A percentile compares a stretch with the other conserved stretches of the same genome.
phyloP scores from a whole-genome alignment of 192 early-diverging fungal genomes.

The Helicostylum pulchrum region DNA sequence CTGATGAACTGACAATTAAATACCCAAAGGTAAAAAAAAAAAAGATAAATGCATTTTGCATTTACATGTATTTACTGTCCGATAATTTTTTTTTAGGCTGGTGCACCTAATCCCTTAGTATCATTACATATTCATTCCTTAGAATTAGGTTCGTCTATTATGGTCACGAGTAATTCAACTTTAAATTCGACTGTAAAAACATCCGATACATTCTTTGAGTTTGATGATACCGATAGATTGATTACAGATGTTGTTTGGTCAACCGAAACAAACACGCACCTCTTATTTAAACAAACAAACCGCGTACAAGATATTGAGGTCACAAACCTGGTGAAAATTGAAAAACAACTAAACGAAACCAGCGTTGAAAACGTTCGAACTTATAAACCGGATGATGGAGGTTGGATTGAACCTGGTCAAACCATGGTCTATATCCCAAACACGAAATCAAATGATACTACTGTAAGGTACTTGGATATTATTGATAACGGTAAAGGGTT shows the following conservation, averaged over 20 bases:
- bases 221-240: conserved; percentile 67
- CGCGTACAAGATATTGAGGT: conserved; percentile 83
- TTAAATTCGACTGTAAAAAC: conserved; percentile 20
- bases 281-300: conserved; percentile 83
- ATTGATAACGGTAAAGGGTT: conserved; percentile 58
- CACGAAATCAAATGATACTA: conserved; percentile 26
- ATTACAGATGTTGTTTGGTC: conserved; percentile 86
- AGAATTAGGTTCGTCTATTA: not conserved
- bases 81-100: conserved; percentile 46
- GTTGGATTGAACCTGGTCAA: conserved; percentile 67
- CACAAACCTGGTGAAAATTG: conserved; percentile 56
- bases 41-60: not conserved
- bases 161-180: conserved; percentile 27
- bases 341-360: conserved; percentile 33
- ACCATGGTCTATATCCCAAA: conserved; percentile 37
- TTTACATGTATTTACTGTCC: conserved; percentile 1
- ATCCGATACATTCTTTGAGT: conserved; percentile 34
- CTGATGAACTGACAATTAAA: conserved; percentile 65
- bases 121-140: conserved; percentile 65
- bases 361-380: conserved; percentile 39
- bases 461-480: conserved; percentile 62
- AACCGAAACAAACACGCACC: conserved; percentile 48
- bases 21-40: conserved; percentile 71
- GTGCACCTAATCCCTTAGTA: conserved; percentile 80
- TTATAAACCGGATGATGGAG: conserved; percentile 63